Base-by-base conservation (phyloP, 108 stramenopile species). In the Chaetoceros muelleri region DNA sequence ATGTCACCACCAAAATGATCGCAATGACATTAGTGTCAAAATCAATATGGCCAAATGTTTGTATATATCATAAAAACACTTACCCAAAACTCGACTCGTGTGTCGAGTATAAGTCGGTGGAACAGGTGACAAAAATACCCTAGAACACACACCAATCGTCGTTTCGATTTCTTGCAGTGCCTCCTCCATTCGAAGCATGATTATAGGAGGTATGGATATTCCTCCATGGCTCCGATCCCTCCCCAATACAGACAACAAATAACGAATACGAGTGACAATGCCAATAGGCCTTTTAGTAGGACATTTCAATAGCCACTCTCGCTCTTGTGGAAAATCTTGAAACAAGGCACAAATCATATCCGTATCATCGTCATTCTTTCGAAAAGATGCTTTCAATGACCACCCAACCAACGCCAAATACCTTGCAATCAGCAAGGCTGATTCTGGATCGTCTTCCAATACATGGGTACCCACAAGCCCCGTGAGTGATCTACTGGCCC, bases 31-130 rank as follows among this genome's bases (percentile, higher is more conserved):
- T n/a, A n/a, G n/a, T n/a, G n/a, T n/a, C n/a, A n/a, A n/a, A n/a
- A n/a, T n/a, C n/a, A n/a, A n/a, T n/a, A n/a, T n/a, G n/a, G n/a
- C n/a, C n/a, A n/a, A n/a, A n/a, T n/a, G n/a, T n/a, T n/a, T n/a
- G n/a, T n/a, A n/a, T n/a, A n/a, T n/a, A n/a, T n/a, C n/a, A n/a
- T n/a, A n/a, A n/a, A n/a, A n/a, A n/a, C n/a, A n/a, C n/a, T n/a
- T n/a, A n/a, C n/a, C n/a, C n/a, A 73, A 30, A 55, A 73, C 64
- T 8, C 72, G 60, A 53, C 68, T 69, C 52, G 57, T 29, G 30
- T 73, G 72, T 20, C 72, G 53, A 28, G 56, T 69, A 25, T 73
- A 73, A 0, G 67, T 69, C 21, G 72, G 72, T 27, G 72, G 72
- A 19, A 69, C 68, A 10, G 72, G 67, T 13, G 47, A 50, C 13